phyloP scores from a whole-genome alignment of 768 basidiomycete species.

The Arthromyces matolae region DNA sequence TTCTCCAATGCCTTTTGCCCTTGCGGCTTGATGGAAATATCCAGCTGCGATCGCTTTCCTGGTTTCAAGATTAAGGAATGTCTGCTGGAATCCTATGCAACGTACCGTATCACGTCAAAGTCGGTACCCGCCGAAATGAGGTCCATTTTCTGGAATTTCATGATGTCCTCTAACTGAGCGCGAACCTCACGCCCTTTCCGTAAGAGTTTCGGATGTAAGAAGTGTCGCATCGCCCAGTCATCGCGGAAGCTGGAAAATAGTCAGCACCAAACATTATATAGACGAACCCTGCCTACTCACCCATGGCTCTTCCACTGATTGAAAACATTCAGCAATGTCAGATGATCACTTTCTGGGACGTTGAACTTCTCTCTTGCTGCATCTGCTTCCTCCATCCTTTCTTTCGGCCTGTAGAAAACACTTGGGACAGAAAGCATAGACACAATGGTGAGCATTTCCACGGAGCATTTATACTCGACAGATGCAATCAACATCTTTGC shows the following conservation, averaged over 20 bases:
- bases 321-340: conserved; percentile 94
- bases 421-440: conserved; percentile 98
- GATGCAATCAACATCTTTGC: conserved; percentile 98
- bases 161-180: conserved; percentile 94
- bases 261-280: conserved; percentile 3
- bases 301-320: conserved; percentile 97
- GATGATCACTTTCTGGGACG: conserved; percentile 96
- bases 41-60: conserved; percentile 97
- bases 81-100: not conserved
- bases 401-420: conserved; percentile 96
- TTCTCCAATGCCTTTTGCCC: conserved; percentile 98
- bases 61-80: not conserved
- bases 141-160: conserved; percentile 98
- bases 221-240: conserved; percentile 93
- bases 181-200: conserved; percentile 95
- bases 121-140: conserved; percentile 89
- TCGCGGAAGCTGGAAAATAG: conserved; percentile 69
- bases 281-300: conserved; percentile 39
- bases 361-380: conserved; percentile 98
- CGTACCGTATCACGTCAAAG: conserved; percentile 78
- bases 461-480: conserved; percentile 89
- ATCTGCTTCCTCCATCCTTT: conserved; percentile 96
- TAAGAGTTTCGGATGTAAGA: conserved; percentile 93
- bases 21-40: conserved; percentile 98
- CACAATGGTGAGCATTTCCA: conserved; percentile 97